These are phyloP conservation scores for Iris macrosiphon DNA, from an alignment of 106 monocot species.

Conservation along the genomic window DNA sequence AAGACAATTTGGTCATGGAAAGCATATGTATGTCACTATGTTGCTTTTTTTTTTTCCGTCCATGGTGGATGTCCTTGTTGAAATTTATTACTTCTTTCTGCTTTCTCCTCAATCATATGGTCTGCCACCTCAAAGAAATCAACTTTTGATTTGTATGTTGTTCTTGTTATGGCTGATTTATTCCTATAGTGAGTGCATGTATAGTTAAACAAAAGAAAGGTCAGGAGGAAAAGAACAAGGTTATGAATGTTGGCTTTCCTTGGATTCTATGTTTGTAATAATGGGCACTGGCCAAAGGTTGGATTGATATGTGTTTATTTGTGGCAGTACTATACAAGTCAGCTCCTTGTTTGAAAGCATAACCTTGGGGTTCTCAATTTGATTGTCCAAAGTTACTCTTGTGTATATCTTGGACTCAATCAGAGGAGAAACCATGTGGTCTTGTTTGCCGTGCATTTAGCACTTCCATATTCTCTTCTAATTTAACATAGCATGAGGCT, in stretches of 20 bases:
- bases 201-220: not conserved
- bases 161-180: not conserved
- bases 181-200: not conserved
- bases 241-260: not conserved
- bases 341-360: conserved; percentile 4
- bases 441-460: no score
- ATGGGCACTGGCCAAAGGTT: not conserved
- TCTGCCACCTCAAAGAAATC: not conserved
- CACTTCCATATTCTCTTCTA: no score
- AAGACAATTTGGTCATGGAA: no score
- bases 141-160: not conserved
- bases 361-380: not conserved
- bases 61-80: no score
- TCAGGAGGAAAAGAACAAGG: no score
- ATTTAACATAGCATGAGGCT: no score
- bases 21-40: no score
- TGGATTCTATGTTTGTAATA: not conserved
- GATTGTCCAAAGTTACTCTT: no score
- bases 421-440: no score
- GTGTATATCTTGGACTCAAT: no score
- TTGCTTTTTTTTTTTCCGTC: no score
- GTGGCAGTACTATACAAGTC: not conserved
- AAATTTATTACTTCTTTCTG: not conserved
- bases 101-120: not conserved
- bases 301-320: not conserved